A percentile compares a stretch with the other conserved stretches of the same genome.
Conservation (phyloP, 2,329 filamentous ascomycete genomes). For the Orbilia javanica region DNA sequence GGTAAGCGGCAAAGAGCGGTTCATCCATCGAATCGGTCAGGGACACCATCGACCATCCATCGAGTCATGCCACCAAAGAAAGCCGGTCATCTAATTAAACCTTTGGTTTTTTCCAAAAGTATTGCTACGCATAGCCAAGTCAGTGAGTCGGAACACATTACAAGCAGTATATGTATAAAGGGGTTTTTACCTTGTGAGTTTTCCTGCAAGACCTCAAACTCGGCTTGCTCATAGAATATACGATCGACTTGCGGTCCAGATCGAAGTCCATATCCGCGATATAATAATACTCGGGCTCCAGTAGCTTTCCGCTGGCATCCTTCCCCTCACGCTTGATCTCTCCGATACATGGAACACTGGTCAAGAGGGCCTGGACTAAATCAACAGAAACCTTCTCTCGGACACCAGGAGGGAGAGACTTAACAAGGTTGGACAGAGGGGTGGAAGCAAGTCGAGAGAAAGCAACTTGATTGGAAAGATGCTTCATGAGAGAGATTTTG, state of each 20-base stretch:
- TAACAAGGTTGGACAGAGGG: slow-evolving; percentile 88
- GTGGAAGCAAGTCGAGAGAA: slow-evolving; percentile 93
- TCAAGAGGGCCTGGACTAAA: slow-evolving; percentile 78
- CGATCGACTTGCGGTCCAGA: slow-evolving; percentile 82
- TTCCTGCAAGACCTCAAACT: slow-evolving; percentile 90
- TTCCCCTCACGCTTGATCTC: slow-evolving; percentile 92
- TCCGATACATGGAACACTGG: slow-evolving; percentile 82
- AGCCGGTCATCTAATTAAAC: slow-evolving; percentile 30
- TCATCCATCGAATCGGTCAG: not conserved
- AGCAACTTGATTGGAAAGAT: slow-evolving; percentile 93
- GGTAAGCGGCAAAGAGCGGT: slow-evolving; percentile 8
- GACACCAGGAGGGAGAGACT: slow-evolving; percentile 76
- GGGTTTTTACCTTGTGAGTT: slow-evolving; percentile 86
- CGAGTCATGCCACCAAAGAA: slow-evolving; percentile 1
- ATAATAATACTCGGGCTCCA: slow-evolving; percentile 98
- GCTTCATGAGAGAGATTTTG: slow-evolving; percentile 76
- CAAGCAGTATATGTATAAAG: slow-evolving; percentile 10
- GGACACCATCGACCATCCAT: slow-evolving; percentile 1
- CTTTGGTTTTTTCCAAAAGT: slow-evolving; percentile 77
- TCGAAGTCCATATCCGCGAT: slow-evolving; percentile 88
- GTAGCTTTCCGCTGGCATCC: slow-evolving; percentile 89
- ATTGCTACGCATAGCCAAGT: slow-evolving; percentile 70
- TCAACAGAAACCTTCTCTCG: slow-evolving; percentile 73
- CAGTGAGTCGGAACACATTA: slow-evolving; percentile 3
- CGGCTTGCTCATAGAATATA: slow-evolving; percentile 86